phyloP scores from a whole-genome alignment of 495 filamentous ascomycete species.

The Neurospora discreta region DNA sequence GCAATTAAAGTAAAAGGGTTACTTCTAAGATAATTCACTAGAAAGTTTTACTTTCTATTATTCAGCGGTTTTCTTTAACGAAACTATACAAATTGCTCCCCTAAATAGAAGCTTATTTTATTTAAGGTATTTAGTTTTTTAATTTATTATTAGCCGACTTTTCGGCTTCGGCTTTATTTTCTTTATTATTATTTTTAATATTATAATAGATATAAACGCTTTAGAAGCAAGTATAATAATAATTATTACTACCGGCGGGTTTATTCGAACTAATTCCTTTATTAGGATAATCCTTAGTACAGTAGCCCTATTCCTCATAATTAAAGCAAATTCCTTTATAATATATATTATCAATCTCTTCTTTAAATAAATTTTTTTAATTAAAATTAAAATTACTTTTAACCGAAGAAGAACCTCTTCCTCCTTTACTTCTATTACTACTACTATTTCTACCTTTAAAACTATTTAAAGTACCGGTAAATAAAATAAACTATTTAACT shows the following conservation, averaged over 20 bases:
- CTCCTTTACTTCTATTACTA: no score
- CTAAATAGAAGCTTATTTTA: not conserved
- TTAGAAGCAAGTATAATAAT: not conserved
- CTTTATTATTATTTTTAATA: not conserved
- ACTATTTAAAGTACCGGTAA: no score
- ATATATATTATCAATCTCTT: not conserved
- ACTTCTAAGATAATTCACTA: not conserved
- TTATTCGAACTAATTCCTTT: not conserved
- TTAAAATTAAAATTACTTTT: not conserved
- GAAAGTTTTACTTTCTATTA: not conserved
- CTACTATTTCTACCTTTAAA: no score
- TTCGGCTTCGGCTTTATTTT: no score
- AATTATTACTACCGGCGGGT: not conserved
- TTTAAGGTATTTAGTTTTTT: not conserved
- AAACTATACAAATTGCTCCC: not conserved
- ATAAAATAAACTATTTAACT: not conserved
- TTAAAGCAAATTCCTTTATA: not conserved
- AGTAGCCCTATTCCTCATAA: not conserved
- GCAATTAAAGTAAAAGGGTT: not conserved
- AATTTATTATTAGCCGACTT: not conserved
- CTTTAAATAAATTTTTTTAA: not conserved
- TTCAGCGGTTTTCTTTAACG: not conserved
- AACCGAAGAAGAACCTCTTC: not conserved
- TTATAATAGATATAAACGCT: not conserved
- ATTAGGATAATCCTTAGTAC: not conserved